Evolutionary conservation across 345 rosid species (phyloP).

Genomic region (Hypericum perforatum): DNA sequence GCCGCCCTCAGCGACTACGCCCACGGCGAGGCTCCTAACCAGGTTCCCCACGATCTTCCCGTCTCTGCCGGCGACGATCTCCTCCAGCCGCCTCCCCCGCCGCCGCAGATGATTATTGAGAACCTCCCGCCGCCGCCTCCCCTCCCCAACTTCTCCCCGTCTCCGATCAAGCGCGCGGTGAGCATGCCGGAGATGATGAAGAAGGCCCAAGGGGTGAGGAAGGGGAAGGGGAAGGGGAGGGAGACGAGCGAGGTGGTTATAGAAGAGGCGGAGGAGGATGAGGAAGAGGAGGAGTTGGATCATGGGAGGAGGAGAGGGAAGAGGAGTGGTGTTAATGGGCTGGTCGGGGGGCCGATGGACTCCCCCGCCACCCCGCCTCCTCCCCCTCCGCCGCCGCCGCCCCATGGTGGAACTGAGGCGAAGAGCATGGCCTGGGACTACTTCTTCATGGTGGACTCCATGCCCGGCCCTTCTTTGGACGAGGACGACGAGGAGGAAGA

Average conservation of each 20-base stretch:
- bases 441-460: slow-evolving; percentile 38
- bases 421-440: slow-evolving; percentile 26
- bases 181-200: slow-evolving; percentile 52
- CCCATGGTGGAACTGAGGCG: slow-evolving; percentile 18
- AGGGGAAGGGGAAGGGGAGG: slow-evolving; percentile 30
- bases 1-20: slow-evolving; percentile 88
- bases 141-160: slow-evolving; percentile 64
- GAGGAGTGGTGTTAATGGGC: slow-evolving; percentile 5
- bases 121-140: slow-evolving; percentile 72
- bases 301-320: slow-evolving; percentile 13
- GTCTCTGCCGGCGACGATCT: no score
- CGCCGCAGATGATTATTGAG: slow-evolving; percentile 41
- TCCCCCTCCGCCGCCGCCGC: no score
- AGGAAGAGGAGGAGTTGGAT: slow-evolving; percentile 38
- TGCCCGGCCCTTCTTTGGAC: slow-evolving; percentile 34
- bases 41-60: no score
- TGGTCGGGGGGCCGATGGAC: no score
- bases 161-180: slow-evolving; percentile 56
- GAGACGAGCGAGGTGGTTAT: neutral
- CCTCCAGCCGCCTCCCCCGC: slow-evolving; percentile 42
- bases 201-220: slow-evolving; percentile 18
- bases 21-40: slow-evolving; percentile 47
- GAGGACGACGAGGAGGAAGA: slow-evolving; percentile 25
- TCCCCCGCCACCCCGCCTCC: no score
- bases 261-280: slow-evolving; percentile 41